Evolutionary conservation across 371 early-diverging fungal species (phyloP).

Genomic region (Mortierella sp.): DNA sequence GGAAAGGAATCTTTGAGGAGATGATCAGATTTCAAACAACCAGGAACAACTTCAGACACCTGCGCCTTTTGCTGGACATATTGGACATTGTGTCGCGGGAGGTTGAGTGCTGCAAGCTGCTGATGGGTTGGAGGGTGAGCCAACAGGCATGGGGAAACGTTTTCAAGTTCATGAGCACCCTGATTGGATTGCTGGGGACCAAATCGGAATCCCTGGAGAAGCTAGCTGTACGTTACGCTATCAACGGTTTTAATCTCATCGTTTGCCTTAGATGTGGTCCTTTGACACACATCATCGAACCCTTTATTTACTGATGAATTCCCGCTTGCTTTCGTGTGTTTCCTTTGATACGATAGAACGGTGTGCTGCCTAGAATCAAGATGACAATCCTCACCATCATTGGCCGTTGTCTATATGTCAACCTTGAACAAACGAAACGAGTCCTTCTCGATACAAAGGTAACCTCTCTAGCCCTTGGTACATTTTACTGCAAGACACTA

Average conservation of each 20-base stretch:
- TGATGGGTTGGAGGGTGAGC: conserved; percentile 40
- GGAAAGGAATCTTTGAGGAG: conserved; percentile 23
- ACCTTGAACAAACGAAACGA: conserved; percentile 30
- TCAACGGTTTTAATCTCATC: not conserved
- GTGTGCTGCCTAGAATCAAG: conserved; percentile 25
- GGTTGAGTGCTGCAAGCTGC: conserved; percentile 23
- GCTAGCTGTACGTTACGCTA: conserved; percentile 20
- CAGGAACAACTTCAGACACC: not conserved
- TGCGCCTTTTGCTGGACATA: conserved; percentile 21
- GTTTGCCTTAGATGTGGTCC: not conserved
- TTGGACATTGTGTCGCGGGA: conserved; percentile 31
- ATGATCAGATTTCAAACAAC: conserved; percentile 13
- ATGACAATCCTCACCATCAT: conserved; percentile 34
- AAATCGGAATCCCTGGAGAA: conserved; percentile 14
- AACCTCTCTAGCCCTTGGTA: not conserved
- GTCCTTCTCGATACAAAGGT: conserved; percentile 30
- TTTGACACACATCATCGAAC: not conserved
- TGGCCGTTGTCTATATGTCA: conserved; percentile 5
- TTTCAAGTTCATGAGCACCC: conserved; percentile 22
- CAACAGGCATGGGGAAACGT: conserved; percentile 19
- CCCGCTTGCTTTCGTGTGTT: not conserved
- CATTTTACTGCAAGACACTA: not conserved
- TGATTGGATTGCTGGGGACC: conserved; percentile 21
- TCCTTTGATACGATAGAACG: conserved; percentile 24
- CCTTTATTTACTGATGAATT: not conserved